A percentile compares a stretch with the other conserved stretches of the same genome.
Conservation (phyloP, 176 grass and related monocot species). For the sorghum (Sorghum bicolor) region DNA sequence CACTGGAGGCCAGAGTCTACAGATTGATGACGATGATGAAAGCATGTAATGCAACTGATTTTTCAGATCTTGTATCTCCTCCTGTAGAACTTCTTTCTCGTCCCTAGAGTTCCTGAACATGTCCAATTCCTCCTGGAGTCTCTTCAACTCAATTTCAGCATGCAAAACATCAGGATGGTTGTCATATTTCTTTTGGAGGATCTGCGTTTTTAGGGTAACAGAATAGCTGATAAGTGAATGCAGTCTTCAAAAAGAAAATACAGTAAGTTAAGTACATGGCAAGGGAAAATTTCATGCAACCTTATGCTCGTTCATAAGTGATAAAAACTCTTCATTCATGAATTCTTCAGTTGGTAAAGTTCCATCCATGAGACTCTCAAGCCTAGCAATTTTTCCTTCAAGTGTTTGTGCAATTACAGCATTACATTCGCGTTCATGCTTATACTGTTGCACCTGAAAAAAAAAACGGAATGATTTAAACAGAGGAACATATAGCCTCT, state of each 20-base stretch:
- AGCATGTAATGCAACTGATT: constrained; percentile 74
- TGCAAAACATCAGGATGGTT: constrained; percentile 81
- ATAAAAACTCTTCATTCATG: constrained; percentile 83
- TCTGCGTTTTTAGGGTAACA: constrained; percentile 41
- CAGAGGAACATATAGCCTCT: neutral
- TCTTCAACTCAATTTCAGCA: constrained; percentile 74
- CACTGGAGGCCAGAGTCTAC: constrained; percentile 35
- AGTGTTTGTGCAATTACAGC: constrained; percentile 85
- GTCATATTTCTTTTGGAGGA: constrained; percentile 81
- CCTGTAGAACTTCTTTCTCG: constrained; percentile 77
- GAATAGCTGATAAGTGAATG: constrained; percentile 21
- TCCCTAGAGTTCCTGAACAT: constrained; percentile 63
- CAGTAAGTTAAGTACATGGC: neutral
- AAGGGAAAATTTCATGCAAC: constrained; percentile 27
- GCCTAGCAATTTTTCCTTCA: constrained; percentile 95
- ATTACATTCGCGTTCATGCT: constrained; percentile 95
- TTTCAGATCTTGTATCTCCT: constrained; percentile 90
- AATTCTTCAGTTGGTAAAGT: constrained; percentile 89
- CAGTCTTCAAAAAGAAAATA: constrained; percentile 1
- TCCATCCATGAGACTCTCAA: constrained; percentile 98
- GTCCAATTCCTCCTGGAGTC: constrained; percentile 70
- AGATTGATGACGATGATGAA: constrained; percentile 50
- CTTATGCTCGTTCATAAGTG: constrained; percentile 88
- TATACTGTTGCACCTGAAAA: constrained; percentile 87
- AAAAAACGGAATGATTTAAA: constrained; percentile 29